These are phyloP conservation scores for Colletotrichum falcatum DNA, from an alignment of 2,329 filamentous ascomycete genomes.

Conservation along the genomic window DNA sequence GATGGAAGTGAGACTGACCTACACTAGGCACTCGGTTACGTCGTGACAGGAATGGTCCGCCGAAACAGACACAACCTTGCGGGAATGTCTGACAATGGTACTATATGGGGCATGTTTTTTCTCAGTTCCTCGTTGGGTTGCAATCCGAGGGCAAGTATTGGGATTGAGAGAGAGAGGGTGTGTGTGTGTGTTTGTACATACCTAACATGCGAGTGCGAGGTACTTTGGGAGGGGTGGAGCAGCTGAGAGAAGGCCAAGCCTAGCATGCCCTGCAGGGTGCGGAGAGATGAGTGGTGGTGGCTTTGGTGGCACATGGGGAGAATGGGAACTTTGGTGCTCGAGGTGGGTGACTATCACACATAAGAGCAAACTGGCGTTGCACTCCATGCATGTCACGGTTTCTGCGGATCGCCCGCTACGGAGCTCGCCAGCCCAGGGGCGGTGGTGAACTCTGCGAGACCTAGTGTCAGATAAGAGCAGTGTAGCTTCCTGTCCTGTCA, in stretches of 20 bases:
- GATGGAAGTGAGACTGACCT: neutral
- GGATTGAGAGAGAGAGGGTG: neutral
- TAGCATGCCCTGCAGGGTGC: conserved; percentile 13
- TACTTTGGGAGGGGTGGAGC: neutral
- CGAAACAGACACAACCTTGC: conserved; percentile 26
- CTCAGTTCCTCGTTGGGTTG: neutral
- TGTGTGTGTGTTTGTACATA: no score
- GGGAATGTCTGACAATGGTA: conserved; percentile 6
- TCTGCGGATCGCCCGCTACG: neutral
- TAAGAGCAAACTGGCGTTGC: neutral
- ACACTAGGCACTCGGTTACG: no score
- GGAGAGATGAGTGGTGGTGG: conserved; percentile 29
- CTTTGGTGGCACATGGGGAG: conserved; percentile 16
- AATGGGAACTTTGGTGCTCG: neutral
- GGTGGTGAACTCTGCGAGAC: neutral
- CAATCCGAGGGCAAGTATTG: neutral
- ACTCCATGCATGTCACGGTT: neutral
- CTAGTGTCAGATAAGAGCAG: neutral
- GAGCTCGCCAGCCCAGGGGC: neutral
- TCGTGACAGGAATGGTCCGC: neutral
- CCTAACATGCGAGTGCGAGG: neutral
- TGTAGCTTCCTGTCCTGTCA: neutral
- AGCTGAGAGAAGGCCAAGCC: neutral
- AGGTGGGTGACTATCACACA: neutral
- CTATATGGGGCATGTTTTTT: conserved; percentile 16